Evolutionary conservation across 441 rosid genomes (phyloP), one percentile per base, ranked within the genome.

Genomic region (Adansonia madagascariensis): DNA sequence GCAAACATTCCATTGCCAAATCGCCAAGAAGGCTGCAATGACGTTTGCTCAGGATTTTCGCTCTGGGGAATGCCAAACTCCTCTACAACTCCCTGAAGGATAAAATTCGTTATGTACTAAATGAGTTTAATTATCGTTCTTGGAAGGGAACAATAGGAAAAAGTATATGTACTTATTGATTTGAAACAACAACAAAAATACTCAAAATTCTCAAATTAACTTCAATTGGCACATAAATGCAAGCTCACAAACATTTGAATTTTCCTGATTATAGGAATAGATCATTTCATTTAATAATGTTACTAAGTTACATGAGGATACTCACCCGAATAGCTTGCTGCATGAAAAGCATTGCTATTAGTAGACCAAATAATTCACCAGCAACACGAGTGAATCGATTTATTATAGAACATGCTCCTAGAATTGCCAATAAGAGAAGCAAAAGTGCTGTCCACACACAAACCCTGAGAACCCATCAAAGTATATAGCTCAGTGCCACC

Each of bases 1-100:
- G 95, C 95, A 79, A 91, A 91, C 95, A 91, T 89, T 81, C 95
- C 95, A 85, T 91, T 89, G 50, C 91, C 91, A 74, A 91, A 91
- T 72, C 95, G 86, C 95, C 95, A 91, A 75, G 95, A 76, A 62
- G 85, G 81, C 73, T 85, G 85, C 18, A 91, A 71, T 18, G 92
- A 89, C 52, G 85, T 76, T 75, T 85, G 89, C 72, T 85, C 84
- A 73, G 84, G 82, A 76, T 89, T 85, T 83, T 89, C 94, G 61
- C 89, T 90, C 80, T 85, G 17, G 9, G 96, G 92, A 73, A 81
- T 70, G 84, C 94, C 85, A 62, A 91, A 91, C 82, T 91, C 94
- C 86, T 91, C 94, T 60, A 91, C 87, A 56, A 84, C 87, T 79
- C 96, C 96, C 96, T 91, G 49, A 9, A 78, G 75, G 44, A 83